A percentile compares a stretch with the other conserved stretches of the same genome.
These are phyloP conservation scores for Ceratocystis cubensis DNA, from an alignment of 2,329 filamentous ascomycete species.

Conservation along the genomic window DNA sequence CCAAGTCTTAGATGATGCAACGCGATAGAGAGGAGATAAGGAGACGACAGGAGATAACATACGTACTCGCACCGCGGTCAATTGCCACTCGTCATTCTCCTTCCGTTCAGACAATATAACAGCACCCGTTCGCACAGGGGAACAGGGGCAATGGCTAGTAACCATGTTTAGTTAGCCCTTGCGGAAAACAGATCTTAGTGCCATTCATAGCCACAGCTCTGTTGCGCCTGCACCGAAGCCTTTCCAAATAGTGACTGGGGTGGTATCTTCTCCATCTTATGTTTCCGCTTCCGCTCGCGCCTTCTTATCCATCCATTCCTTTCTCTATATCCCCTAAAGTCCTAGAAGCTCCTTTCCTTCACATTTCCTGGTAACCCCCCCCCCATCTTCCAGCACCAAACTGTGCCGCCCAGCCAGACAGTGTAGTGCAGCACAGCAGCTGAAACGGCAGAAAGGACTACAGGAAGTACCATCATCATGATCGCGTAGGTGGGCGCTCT, in stretches of 20 bases:
- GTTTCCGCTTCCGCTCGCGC: neutral
- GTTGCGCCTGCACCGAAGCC: neutral
- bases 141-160: no score
- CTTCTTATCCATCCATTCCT: neutral
- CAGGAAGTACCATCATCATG: neutral
- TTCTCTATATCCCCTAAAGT: neutral
- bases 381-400: no score
- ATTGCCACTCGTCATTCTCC: no score
- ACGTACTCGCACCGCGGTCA: no score
- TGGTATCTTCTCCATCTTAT: neutral
- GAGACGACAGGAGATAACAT: no score
- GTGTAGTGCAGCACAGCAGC: neutral
- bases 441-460: neutral
- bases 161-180: neutral
- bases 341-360: neutral
- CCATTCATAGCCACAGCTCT: neutral
- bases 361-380: no score
- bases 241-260: neutral
- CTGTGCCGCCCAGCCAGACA: neutral
- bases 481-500: neutral
- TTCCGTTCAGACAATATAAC: no score
- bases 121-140: no score
- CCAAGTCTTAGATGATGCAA: no score
- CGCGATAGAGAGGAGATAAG: no score
- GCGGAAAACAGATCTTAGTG: neutral